Evolutionary conservation across 345 rosid species (phyloP).

Genomic region (Acer yangbiense): DNA sequence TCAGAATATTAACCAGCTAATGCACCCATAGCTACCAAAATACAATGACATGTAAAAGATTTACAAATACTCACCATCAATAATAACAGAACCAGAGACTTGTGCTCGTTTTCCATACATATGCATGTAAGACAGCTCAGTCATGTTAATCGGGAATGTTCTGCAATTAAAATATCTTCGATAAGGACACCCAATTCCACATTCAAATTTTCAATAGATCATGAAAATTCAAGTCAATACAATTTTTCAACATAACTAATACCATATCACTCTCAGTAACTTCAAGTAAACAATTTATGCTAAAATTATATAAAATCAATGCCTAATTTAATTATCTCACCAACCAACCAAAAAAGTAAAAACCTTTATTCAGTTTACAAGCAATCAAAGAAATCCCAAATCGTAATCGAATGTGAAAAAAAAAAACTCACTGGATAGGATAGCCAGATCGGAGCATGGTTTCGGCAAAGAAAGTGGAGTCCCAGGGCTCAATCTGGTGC

Average conservation of each 20-base stretch:
- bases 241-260: too few relatives aligned
- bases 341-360: neutral
- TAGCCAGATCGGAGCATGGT: slow-evolving; percentile 56
- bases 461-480: slow-evolving; percentile 72
- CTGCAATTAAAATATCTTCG: slow-evolving; percentile 34
- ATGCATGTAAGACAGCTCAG: slow-evolving; percentile 61
- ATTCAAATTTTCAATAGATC: neutral
- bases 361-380: neutral
- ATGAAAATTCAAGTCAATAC: neutral
- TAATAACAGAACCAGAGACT: slow-evolving; percentile 67
- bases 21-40: neutral
- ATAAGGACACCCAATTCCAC: neutral
- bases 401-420: neutral
- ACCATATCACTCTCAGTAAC: neutral
- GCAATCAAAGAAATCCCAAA: neutral
- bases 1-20: too few relatives aligned
- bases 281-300: neutral
- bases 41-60: neutral
- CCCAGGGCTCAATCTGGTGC: slow-evolving; percentile 43
- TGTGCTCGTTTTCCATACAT: slow-evolving; percentile 65
- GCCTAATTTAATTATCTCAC: neutral
- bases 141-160: slow-evolving; percentile 35
- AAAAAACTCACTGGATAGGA: slow-evolving; percentile 61
- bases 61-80: slow-evolving; percentile 61
- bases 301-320: too few relatives aligned